These are phyloP conservation scores for Erigeron philadelphicus DNA, from an alignment of 140 eudicot species.

Conservation along the genomic window DNA sequence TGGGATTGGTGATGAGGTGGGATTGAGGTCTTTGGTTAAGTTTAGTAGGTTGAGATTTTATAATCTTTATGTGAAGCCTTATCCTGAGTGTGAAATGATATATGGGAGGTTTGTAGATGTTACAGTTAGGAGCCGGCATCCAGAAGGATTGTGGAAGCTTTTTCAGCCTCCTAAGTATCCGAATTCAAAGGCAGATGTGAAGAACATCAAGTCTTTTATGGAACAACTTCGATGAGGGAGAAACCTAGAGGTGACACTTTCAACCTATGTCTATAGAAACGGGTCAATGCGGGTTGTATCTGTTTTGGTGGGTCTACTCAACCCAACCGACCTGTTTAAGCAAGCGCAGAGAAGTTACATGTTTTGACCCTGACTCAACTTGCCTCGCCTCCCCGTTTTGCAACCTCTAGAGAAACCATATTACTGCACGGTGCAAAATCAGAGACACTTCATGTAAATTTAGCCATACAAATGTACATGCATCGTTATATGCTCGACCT, in stretches of 20 bases:
- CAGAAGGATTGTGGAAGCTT: slow-evolving; percentile 86
- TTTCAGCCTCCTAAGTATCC: slow-evolving; percentile 64
- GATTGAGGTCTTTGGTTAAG: slow-evolving; percentile 59
- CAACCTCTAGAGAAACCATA: not conserved
- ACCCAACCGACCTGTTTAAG: not conserved
- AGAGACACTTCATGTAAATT: not conserved
- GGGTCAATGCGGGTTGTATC: not conserved
- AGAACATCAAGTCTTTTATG: slow-evolving; percentile 59
- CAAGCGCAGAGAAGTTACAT: not conserved
- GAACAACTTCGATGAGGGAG: slow-evolving; percentile 35
- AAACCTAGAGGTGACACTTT: not conserved
- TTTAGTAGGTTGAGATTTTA: slow-evolving; percentile 72
- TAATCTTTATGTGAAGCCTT: slow-evolving; percentile 88
- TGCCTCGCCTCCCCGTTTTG: not conserved
- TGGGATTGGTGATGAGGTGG: slow-evolving; percentile 68
- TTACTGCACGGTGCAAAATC: not conserved
- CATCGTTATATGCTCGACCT: not conserved
- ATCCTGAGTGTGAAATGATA: slow-evolving; percentile 75
- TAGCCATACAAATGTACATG: slow-evolving; percentile 9
- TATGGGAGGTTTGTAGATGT: slow-evolving; percentile 59
- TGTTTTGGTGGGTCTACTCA: not conserved
- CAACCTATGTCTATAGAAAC: not conserved
- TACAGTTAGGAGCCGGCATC: slow-evolving; percentile 45
- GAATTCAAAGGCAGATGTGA: slow-evolving; percentile 49
- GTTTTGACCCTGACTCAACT: not conserved